Base-by-base conservation (phyloP, 805 yeast genomes). In the Pichia gijzeniarum region DNA sequence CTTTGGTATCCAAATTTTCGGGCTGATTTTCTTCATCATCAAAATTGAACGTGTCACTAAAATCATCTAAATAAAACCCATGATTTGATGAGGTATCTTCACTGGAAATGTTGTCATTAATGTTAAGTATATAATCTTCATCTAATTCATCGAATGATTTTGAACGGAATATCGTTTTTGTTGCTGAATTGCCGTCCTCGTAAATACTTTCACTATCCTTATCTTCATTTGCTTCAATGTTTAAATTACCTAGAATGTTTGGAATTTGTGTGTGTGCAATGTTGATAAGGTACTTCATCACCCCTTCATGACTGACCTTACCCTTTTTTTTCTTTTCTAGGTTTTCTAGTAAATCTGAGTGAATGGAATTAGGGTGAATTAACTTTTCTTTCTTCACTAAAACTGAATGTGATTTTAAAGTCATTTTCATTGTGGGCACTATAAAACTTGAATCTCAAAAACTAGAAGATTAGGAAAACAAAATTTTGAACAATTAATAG, bases 91-190 rank as follows among this genome's bases (percentile, higher is more conserved):
- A 25, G 9, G 10, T 10, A 25, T 6, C 10, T 7, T 25, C 28
- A 25, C 10, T 25, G 10, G 6, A 10, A 7, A 25, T 7, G 9
- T 25, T 10, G 9, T 25, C 28, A 10, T 40, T 38, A 17, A n/a
- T 19, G 19, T 13, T 16, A 7, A 6, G 19, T 18, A 22, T 25
- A 4, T 17, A 10, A 19, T 25, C 22, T 22, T 38, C 36, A 7
- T 18, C 21, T 7, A 8, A 14, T 19, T 36, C 41, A 31, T 48
- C 51, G 20, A 35, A 48, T 5, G 53, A 51, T 6, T 33, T 18
- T 2, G 50, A 45, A 7, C 52, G 31, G 25, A 39, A 51, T 19
- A 51, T 22, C 4, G 52, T 51, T 36, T 51, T 45, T 4, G 50
- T 48, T 16, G 43, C 43, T 8, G 43, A 35, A 4, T 21, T 21